Base-by-base conservation (phyloP, 2,329 filamentous ascomycete species). In the Leptodontidium sp. region DNA sequence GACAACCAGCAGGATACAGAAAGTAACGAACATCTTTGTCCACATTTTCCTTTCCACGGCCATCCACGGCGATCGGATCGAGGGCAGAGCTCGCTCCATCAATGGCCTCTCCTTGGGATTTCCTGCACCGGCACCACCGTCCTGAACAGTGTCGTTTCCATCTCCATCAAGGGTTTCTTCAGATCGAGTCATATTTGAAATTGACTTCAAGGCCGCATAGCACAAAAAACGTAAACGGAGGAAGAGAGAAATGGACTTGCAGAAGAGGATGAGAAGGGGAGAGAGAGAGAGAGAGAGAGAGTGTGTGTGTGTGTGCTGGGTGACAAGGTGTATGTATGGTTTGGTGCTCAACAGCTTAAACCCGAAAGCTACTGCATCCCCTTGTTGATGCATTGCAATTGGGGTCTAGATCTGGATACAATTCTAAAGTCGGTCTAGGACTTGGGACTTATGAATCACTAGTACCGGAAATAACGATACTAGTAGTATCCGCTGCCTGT, bases 21-120 rank as follows among this genome's bases (percentile, higher is more conserved):
- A 68, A 1, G 53, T 61, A 5, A 67, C 24, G 14, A 68, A 61
- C 68, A 73, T 73, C 32, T 72, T 73, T 24, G 61, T 57, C 72
- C 72, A 73, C 29, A 65, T 49, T 35, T 70, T 69, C 38, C 72
- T 61, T 52, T 71, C 63, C 14, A 45, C 61, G 1, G 66, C 64
- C 47, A 72, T 58, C 38, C 67, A 66, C 2, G 68, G 58, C 2
- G 70, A 72, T 11, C 35, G 58, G 21, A 68, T 29, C 14, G 61
- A 52, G 2, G 71, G 71, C 4, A 73, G 65, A 17, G 66, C 45
- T 43, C 66, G 58, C 14, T 65, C 47, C 66, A 68, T 61, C 21
- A 68, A 26, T 9, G 61, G 66, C 15, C 53, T 21, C 21, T 61
- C 61, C n/a, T 62, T 50, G 12, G 12, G 7, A n/a, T 55, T 2